Evolutionary conservation across 345 rosid genomes (phyloP).

Genomic region (Citrus glauca): DNA sequence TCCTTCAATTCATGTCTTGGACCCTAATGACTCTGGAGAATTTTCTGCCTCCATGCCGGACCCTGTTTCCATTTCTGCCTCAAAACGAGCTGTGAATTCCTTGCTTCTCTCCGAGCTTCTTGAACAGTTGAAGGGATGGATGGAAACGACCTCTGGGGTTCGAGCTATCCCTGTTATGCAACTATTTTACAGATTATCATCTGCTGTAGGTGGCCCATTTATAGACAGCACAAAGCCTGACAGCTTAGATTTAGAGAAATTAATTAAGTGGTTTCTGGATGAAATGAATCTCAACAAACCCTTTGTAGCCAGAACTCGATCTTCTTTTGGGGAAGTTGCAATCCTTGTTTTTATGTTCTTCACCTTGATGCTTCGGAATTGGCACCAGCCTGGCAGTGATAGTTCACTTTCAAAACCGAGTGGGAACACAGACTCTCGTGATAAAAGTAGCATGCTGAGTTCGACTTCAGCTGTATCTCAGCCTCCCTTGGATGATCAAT

Average conservation of each 20-base stretch:
- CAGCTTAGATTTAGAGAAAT: slow-evolving; percentile 73
- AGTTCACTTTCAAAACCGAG: slow-evolving; percentile 42
- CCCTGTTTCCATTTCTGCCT: slow-evolving; percentile 86
- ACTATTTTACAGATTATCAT: slow-evolving; percentile 89
- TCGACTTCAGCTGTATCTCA: slow-evolving; percentile 45
- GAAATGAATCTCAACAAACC: slow-evolving; percentile 76
- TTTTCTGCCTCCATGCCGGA: slow-evolving; percentile 71
- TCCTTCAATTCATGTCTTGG: slow-evolving; percentile 92
- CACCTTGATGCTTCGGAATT: slow-evolving; percentile 98
- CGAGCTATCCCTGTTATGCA: slow-evolving; percentile 95
- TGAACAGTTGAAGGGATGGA: slow-evolving; percentile 93
- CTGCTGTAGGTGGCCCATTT: slow-evolving; percentile 95
- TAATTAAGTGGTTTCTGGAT: slow-evolving; percentile 82
- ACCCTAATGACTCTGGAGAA: slow-evolving; percentile 78
- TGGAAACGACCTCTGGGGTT: slow-evolving; percentile 77
- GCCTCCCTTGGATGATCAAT: slow-evolving; percentile 67
- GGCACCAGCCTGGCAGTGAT: slow-evolving; percentile 98
- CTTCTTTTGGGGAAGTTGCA: slow-evolving; percentile 85
- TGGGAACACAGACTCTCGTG: slow-evolving; percentile 54
- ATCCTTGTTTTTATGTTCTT: slow-evolving; percentile 97
- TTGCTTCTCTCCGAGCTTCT: slow-evolving; percentile 90
- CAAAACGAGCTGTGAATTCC: slow-evolving; percentile 88
- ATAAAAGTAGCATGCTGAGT: slow-evolving; percentile 51
- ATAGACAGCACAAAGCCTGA: slow-evolving; percentile 89
- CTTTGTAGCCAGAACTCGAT: slow-evolving; percentile 56